Evolutionary conservation across 805 yeast species (phyloP).

Genomic region (Candida tibetensis): DNA sequence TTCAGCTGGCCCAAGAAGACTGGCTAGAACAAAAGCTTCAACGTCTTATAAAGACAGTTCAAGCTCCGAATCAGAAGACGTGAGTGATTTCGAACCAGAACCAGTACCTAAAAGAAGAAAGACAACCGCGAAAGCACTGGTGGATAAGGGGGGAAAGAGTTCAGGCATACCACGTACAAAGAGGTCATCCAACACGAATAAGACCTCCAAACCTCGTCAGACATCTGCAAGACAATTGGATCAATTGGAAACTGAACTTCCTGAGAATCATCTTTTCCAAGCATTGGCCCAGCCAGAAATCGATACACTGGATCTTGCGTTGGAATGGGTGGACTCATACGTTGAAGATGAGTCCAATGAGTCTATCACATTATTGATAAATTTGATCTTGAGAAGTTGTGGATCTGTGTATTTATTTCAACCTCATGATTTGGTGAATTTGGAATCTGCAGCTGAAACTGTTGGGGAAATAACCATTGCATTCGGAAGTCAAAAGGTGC

Average conservation of each 20-base stretch:
- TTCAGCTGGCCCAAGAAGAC: conserved; percentile 3
- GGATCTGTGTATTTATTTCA: conserved; percentile 69
- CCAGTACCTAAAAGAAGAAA: conserved; percentile 8
- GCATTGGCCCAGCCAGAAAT: conserved; percentile 31
- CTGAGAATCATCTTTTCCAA: conserved; percentile 30
- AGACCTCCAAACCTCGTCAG: background rate
- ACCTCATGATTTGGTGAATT: conserved; percentile 70
- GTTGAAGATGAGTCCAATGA: conserved; percentile 26
- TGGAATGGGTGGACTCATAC: conserved; percentile 38
- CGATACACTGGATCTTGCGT: conserved; percentile 31
- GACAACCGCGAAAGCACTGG: background rate
- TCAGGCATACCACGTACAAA: background rate
- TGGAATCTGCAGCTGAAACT: conserved; percentile 70
- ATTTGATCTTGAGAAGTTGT: conserved; percentile 64
- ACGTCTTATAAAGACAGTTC: conserved; percentile 2
- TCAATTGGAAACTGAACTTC: conserved; percentile 20
- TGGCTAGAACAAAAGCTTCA: conserved; percentile 3
- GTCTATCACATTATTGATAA: conserved; percentile 62
- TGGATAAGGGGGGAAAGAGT: background rate
- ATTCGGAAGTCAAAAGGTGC: conserved; percentile 57
- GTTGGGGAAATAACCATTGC: conserved; percentile 66
- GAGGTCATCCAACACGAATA: background rate
- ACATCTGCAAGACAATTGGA: conserved; percentile 3
- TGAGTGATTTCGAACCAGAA: conserved; percentile 10
- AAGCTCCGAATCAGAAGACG: conserved; percentile 10